Evolutionary conservation across 2,329 filamentous ascomycete genomes (phyloP).

Genomic region (Sclerotinia sclerotiorum): DNA sequence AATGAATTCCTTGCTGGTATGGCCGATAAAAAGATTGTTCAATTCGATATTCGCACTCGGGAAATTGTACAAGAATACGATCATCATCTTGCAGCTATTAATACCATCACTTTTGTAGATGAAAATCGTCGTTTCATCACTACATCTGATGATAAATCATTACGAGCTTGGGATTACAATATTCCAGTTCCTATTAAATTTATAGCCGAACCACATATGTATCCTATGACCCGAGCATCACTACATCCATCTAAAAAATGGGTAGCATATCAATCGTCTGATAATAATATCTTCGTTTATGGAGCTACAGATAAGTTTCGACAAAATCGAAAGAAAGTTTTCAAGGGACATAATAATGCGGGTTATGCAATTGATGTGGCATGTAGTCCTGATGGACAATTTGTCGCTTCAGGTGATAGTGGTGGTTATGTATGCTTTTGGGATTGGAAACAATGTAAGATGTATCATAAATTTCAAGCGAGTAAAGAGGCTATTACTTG

Average conservation of each 20-base stretch:
- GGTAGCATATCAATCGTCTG: slow-evolving; percentile 86
- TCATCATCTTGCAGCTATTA: slow-evolving; percentile 95
- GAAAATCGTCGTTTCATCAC: slow-evolving; percentile 95
- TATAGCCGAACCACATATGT: slow-evolving; percentile 98
- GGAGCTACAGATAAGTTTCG: slow-evolving; percentile 93
- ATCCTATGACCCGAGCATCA: slow-evolving; percentile 83
- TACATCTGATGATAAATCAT: slow-evolving; percentile 93
- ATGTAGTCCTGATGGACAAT: slow-evolving; percentile 88
- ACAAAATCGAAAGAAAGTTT: slow-evolving; percentile 96
- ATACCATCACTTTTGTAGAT: slow-evolving; percentile 96
- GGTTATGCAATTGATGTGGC: slow-evolving; percentile 89
- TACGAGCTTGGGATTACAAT: slow-evolving; percentile 97
- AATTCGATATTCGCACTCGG: slow-evolving; percentile 82
- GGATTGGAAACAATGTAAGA: slow-evolving; percentile 99
- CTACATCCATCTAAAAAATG: slow-evolving; percentile 89
- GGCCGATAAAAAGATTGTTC: slow-evolving; percentile 98
- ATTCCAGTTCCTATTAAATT: slow-evolving; percentile 99
- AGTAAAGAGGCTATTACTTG: slow-evolving; percentile 81
- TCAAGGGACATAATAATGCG: slow-evolving; percentile 92
- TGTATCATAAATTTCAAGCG: slow-evolving; percentile 94
- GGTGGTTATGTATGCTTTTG: slow-evolving; percentile 92
- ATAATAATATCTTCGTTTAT: slow-evolving; percentile 97
- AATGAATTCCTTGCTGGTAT: slow-evolving; percentile 95
- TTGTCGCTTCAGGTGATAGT: slow-evolving; percentile 82
- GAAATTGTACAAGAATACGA: slow-evolving; percentile 96